These are phyloP conservation scores for Jaapia argillacea DNA, from an alignment of 768 basidiomycete genomes.

Conservation along the genomic window DNA sequence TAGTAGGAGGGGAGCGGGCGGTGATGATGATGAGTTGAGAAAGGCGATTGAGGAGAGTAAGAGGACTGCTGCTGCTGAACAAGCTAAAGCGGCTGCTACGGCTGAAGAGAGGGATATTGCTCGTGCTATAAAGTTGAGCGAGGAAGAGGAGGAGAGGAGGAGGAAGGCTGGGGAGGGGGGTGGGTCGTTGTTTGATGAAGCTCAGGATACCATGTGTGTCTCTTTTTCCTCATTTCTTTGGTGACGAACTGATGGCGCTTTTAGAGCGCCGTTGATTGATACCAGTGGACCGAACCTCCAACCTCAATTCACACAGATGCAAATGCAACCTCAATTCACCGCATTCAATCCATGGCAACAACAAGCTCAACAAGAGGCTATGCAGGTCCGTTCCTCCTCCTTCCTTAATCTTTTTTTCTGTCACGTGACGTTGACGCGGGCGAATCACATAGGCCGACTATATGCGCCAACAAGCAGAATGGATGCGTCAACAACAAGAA, in stretches of 20 bases:
- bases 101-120: constrained; percentile 79
- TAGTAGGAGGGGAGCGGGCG: constrained; percentile 17
- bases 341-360: constrained; percentile 93
- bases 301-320: constrained; percentile 67
- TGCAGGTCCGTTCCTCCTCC: constrained; percentile 34
- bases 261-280: constrained; percentile 1
- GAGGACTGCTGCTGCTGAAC: constrained; percentile 58
- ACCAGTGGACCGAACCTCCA: constrained; percentile 36
- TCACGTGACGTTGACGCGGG: neutral
- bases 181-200: constrained; percentile 80
- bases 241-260: constrained; percentile 8
- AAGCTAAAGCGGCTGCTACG: constrained; percentile 30
- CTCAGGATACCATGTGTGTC: constrained; percentile 63
- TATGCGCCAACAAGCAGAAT: constrained; percentile 52
- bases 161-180: constrained; percentile 62
- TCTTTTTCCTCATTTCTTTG: constrained; percentile 2
- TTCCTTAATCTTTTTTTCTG: neutral
- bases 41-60: constrained; percentile 90
- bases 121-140: constrained; percentile 74
- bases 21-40: constrained; percentile 77
- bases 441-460: constrained; percentile 26
- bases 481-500: constrained; percentile 56
- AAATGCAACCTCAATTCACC: constrained; percentile 79
- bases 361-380: constrained; percentile 84
- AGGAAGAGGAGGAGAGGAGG: constrained; percentile 82